Evolutionary conservation across 306 rosid species (phyloP), one percentile per base, ranked within the genome.

Genomic region (Vachellia pachyceras): DNA sequence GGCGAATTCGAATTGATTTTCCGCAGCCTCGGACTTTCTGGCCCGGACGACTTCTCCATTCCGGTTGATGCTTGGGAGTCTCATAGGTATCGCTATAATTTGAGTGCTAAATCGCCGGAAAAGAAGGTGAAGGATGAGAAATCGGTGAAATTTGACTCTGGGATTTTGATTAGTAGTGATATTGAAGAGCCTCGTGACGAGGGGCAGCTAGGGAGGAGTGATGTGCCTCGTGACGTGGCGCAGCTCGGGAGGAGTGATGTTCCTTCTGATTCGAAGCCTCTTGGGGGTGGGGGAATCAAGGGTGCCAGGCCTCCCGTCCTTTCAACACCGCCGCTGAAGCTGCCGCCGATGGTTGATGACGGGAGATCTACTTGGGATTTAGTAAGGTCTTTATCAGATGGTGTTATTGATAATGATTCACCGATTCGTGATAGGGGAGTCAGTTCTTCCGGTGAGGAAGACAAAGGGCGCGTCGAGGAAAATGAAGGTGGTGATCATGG

Each of bases 1-100:
- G 93, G 93, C 7, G 91, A 89, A 70, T 87, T 89, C 80, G 89
- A 89, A 36, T 80, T 66, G 6, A 89, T 89, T 23, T 75, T 86
- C 68, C 85, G 82, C 8, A 76, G 64, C 4, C 77, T 89, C 23
- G 93, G 93, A 12, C 91, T 89, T 13, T 87, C 89, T 15, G 90
- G 92, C 8, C 89, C 89, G 3, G 91, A 89, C 60, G 93, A 89
- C 79, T 85, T 89, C 23, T 20, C 84, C 1, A 89, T 89, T 67
- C 93, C 93, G 0, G 6, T 82, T 3, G 79, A 81, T 1, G 90
- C 80, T 8, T 89, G 92, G 92, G 79, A 89, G 63, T 81, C 89
- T 35, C 86, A 81, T 6, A 79, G 40, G 79, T 23, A 80, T 35
- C 83, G 86, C 37, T 65, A 57, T 72, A 44, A 4, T 42, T 11